These are phyloP conservation scores for Coemansia sp. DNA, from an alignment of 371 early-diverging fungal genomes.

Conservation along the genomic window DNA sequence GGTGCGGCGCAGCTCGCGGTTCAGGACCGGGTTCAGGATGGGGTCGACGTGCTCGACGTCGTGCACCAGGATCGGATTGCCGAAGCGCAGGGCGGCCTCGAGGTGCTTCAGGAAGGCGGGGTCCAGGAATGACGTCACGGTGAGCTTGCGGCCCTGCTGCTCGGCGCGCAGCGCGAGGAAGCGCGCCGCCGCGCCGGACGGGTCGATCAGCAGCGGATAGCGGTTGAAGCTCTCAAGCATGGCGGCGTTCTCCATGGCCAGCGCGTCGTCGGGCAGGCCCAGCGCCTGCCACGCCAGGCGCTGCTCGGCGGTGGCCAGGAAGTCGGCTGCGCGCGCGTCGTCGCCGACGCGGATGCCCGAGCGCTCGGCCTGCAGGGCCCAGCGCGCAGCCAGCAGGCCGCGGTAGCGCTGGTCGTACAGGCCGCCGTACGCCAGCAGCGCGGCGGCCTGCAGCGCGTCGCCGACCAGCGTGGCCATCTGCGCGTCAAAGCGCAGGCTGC, in stretches of 20 bases:
- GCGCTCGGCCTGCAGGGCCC: constrained; percentile 74
- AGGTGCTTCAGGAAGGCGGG: constrained; percentile 95
- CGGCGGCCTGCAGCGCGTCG: constrained; percentile 91
- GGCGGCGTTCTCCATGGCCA: constrained; percentile 96
- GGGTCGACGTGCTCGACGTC: constrained; percentile 98
- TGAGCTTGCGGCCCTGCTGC: constrained; percentile 74
- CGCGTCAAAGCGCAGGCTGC: constrained; percentile 88
- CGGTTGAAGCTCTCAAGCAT: constrained; percentile 94
- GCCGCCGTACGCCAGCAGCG: constrained; percentile 95
- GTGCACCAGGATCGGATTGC: constrained; percentile 95
- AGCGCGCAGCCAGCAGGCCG: constrained; percentile 71
- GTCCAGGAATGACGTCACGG: constrained; percentile 96
- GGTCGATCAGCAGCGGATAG: constrained; percentile 97
- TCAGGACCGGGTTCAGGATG: constrained; percentile 95
- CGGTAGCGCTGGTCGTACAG: constrained; percentile 97
- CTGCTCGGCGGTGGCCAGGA: constrained; percentile 91
- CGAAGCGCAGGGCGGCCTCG: constrained; percentile 97
- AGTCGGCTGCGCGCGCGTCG: constrained; percentile 87
- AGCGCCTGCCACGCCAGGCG: constrained; percentile 88
- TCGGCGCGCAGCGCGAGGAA: constrained; percentile 77
- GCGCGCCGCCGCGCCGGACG: constrained; percentile 89
- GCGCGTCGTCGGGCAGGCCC: constrained; percentile 81
- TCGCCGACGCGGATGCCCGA: constrained; percentile 79
- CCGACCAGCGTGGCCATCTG: constrained; percentile 99
- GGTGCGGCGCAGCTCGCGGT: constrained; percentile 93